Conservation (phyloP, 768 basidiomycete genomes). For the Lactifluus hygrophoroides region DNA sequence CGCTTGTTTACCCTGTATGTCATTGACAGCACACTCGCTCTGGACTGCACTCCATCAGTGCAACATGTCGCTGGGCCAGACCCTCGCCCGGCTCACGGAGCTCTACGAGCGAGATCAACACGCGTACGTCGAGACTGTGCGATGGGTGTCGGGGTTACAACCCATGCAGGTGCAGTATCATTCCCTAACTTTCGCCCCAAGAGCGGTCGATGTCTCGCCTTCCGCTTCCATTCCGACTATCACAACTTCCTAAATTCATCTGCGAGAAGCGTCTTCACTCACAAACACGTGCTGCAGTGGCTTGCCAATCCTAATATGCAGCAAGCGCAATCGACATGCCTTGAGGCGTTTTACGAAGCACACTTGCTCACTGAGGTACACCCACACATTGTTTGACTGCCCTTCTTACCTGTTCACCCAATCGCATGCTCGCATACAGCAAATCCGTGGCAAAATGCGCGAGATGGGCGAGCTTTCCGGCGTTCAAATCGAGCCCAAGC, state of each 20-base stretch:
- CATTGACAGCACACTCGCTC: constrained; percentile 43
- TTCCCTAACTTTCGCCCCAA: neutral
- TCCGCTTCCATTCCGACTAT: neutral
- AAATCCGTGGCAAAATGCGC: constrained; percentile 72
- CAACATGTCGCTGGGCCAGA: constrained; percentile 51
- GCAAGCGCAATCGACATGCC: constrained; percentile 35
- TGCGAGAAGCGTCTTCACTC: neutral
- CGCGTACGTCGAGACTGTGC: constrained; percentile 48
- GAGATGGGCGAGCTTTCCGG: constrained; percentile 68
- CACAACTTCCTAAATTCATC: neutral
- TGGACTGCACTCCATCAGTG: constrained; percentile 58
- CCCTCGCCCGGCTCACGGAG: constrained; percentile 43
- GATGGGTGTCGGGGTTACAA: constrained; percentile 52
- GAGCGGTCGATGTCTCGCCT: neutral
- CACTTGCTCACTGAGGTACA: constrained; percentile 52
- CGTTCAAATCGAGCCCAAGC: constrained; percentile 85
- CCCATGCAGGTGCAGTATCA: constrained; percentile 42
- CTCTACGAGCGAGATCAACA: constrained; percentile 39
- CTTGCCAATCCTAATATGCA: constrained; percentile 44
- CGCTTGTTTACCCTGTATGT: neutral
- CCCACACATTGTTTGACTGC: neutral
- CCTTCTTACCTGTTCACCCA: neutral
- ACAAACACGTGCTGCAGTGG: constrained; percentile 37
- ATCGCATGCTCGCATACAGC: constrained; percentile 33
- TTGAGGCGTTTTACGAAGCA: constrained; percentile 49